Evolutionary conservation across 2,329 filamentous ascomycete species (phyloP).

Genomic region (Drechslerella coelobrocha): DNA sequence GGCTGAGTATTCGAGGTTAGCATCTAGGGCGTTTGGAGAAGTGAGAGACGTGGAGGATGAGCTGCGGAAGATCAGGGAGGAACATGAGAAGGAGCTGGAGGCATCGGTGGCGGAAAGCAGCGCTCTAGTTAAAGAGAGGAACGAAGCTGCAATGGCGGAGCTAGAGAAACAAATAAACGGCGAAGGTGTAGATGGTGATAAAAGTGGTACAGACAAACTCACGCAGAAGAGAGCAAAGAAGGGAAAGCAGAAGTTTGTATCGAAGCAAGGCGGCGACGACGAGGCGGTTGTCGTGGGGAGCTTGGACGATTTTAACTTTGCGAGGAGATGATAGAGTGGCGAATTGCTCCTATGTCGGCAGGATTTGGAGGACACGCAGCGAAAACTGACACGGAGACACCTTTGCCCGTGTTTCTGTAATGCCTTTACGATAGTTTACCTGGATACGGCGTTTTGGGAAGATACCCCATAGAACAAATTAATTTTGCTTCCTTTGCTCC

Average conservation of each 20-base stretch:
- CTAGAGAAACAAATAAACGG: slow-evolving; percentile 48
- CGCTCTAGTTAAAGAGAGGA: slow-evolving; percentile 55
- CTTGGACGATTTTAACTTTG: slow-evolving; percentile 49
- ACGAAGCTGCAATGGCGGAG: slow-evolving; percentile 53
- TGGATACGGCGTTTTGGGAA: slow-evolving; percentile 17
- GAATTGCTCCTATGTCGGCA: too few relatives aligned
- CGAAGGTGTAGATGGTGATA: slow-evolving; percentile 53
- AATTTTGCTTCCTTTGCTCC: too few relatives aligned
- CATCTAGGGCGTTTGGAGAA: slow-evolving; percentile 54
- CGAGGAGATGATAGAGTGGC: slow-evolving; percentile 49
- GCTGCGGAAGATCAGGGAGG: slow-evolving; percentile 57
- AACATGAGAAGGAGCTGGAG: slow-evolving; percentile 53
- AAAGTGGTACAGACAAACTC: slow-evolving; percentile 52
- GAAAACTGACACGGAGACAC: too few relatives aligned
- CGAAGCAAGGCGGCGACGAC: slow-evolving; percentile 49
- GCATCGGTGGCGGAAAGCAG: slow-evolving; percentile 55
- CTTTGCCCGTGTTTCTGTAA: too few relatives aligned
- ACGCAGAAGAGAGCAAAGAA: slow-evolving; percentile 52
- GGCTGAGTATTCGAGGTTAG: slow-evolving; percentile 56
- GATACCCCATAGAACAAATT: slow-evolving; percentile 11
- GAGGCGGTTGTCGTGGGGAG: slow-evolving; percentile 49
- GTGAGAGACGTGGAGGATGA: slow-evolving; percentile 57
- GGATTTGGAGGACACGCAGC: too few relatives aligned
- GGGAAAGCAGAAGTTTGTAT: slow-evolving; percentile 56
- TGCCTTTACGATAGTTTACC: too few relatives aligned